Percentiles rank a stretch among this genome's conserved stretches.
phyloP scores from a whole-genome alignment of 345 rosid species.

The Moricandia arvensis region DNA sequence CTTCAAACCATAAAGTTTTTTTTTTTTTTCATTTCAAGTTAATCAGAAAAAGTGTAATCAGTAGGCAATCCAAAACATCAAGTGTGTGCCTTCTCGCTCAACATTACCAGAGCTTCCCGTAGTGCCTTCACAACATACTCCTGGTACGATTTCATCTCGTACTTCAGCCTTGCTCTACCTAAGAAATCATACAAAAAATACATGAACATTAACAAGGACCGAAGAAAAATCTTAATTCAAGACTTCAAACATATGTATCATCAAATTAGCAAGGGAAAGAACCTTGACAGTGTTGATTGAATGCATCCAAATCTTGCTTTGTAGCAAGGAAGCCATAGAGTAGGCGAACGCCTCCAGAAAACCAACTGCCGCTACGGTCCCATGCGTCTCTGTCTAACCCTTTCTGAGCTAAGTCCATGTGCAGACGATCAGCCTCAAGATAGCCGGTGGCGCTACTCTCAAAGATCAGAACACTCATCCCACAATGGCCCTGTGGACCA shows the following conservation, averaged over 20 bases:
- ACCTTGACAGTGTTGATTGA: conserved; percentile 58
- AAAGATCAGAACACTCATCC: conserved; percentile 78
- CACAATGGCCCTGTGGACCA: conserved; percentile 97
- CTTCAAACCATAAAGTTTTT: too few relatives aligned
- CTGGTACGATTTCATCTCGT: conserved; percentile 70
- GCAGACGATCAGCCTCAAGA: conserved; percentile 77
- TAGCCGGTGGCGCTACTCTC: conserved; percentile 76
- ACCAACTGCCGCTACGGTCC: conserved; percentile 43
- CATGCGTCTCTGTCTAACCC: conserved; percentile 81
- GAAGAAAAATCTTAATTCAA: neutral
- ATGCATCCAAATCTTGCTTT: conserved; percentile 65
- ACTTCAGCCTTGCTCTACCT: conserved; percentile 74
- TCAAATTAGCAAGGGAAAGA: neutral
- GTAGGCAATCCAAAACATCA: too few relatives aligned
- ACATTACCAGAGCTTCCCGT: too few relatives aligned
- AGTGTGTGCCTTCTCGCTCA: too few relatives aligned
- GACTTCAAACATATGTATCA: neutral
- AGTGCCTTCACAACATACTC: conserved; percentile 73
- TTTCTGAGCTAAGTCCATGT: conserved; percentile 64
- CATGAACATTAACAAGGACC: neutral
- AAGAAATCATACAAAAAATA: conserved; percentile 6
- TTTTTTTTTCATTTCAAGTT: too few relatives aligned
- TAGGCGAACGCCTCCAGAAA: conserved; percentile 78
- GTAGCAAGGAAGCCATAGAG: conserved; percentile 79
- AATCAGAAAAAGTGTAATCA: too few relatives aligned